Conservation (phyloP, 768 basidiomycete genomes). For the Lactarius trivialis region DNA sequence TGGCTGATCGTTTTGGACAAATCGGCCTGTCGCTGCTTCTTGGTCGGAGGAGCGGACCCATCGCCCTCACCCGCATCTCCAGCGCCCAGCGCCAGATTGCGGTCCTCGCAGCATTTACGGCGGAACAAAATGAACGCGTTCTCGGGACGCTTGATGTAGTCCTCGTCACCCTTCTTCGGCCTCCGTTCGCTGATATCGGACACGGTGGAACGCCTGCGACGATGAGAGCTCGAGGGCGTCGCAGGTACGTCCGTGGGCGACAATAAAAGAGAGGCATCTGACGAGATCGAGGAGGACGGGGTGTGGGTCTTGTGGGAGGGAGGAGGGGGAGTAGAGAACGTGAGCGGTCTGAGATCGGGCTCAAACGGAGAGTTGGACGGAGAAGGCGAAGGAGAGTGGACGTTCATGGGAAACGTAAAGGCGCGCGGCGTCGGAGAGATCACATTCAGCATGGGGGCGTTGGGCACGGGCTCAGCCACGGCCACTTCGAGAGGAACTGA, state of each 20-base stretch:
- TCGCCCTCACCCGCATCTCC: constrained; percentile 25
- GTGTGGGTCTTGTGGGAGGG: constrained; percentile 33
- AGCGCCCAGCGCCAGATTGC: constrained; percentile 48
- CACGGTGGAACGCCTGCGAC: constrained; percentile 32
- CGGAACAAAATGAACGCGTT: constrained; percentile 85
- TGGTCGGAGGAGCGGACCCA: constrained; percentile 34
- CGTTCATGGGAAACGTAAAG: constrained; percentile 50
- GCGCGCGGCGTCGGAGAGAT: constrained; percentile 64
- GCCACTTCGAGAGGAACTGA: constrained; percentile 78
- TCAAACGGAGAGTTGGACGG: constrained; percentile 67
- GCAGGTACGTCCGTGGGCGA: constrained; percentile 26
- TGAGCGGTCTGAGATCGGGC: constrained; percentile 49
- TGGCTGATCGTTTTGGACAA: constrained; percentile 77
- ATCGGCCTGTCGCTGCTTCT: constrained; percentile 74
- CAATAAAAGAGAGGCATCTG: constrained; percentile 33
- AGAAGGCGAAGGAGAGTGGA: constrained; percentile 47
- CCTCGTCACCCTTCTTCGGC: constrained; percentile 65
- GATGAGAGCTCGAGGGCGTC: constrained; percentile 25
- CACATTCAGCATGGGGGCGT: constrained; percentile 50
- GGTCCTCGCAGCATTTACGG: constrained; percentile 69
- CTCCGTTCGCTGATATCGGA: constrained; percentile 33
- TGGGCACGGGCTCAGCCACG: constrained; percentile 46
- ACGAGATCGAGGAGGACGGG: constrained; percentile 38
- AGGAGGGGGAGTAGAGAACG: constrained; percentile 41
- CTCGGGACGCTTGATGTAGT: constrained; percentile 79